phyloP scores from a whole-genome alignment of 2,329 filamentous ascomycete genomes.

The Fusarium aywerte region DNA sequence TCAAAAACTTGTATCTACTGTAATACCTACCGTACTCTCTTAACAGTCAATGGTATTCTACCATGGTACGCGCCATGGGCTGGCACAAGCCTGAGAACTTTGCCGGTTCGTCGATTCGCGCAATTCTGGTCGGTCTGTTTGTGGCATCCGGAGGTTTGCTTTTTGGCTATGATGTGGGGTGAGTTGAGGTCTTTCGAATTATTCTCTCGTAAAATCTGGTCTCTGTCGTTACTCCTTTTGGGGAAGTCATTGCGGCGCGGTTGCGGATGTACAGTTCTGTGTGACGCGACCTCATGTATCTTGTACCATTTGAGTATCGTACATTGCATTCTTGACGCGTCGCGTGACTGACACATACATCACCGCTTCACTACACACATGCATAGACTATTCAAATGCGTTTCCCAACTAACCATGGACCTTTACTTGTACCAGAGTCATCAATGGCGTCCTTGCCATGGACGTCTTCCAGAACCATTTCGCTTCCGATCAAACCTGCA shows the following conservation, averaged over 20 bases:
- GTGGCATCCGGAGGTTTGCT: constrained; percentile 75
- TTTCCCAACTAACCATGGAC: constrained; percentile 36
- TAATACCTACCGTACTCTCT: neutral
- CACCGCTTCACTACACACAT: constrained; percentile 3
- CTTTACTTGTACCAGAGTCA: constrained; percentile 53
- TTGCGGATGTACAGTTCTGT: neutral
- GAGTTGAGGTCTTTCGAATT: constrained; percentile 48
- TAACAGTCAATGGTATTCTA: constrained; percentile 41
- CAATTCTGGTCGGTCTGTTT: constrained; percentile 77
- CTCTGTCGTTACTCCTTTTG: constrained; percentile 2
- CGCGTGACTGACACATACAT: neutral
- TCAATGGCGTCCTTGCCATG: constrained; percentile 80
- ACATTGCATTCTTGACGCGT: neutral
- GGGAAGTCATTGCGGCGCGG: constrained; percentile 1
- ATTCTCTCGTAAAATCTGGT: constrained; percentile 16
- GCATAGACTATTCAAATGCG: neutral
- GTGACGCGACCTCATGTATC: neutral
- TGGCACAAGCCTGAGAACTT: constrained; percentile 81
- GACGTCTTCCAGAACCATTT: constrained; percentile 72
- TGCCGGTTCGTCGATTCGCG: constrained; percentile 76
- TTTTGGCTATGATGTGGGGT: constrained; percentile 78
- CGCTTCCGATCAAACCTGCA: constrained; percentile 63
- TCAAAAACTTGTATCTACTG: neutral
- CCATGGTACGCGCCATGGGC: constrained; percentile 73
- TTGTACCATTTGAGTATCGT: neutral